Conservation (phyloP, 2,329 filamentous ascomycete species). For the Daldinia sp. region DNA sequence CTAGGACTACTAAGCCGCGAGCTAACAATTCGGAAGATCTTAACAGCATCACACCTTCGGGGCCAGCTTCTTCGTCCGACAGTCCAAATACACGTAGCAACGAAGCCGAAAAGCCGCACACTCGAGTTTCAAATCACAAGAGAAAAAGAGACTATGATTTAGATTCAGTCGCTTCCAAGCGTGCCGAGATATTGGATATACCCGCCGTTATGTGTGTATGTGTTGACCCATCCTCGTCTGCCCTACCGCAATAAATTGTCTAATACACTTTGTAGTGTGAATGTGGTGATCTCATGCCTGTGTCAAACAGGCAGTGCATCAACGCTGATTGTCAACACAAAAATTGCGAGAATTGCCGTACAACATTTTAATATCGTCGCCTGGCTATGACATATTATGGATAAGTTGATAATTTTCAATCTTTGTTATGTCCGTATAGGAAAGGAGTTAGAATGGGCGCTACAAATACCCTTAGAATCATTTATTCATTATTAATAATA, state of each 20-base stretch:
- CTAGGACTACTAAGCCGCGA: conserved; percentile 21
- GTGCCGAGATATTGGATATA: conserved; percentile 16
- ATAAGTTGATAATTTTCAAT: not conserved
- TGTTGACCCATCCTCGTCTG: not conserved
- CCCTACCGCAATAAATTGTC: not conserved
- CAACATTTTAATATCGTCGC: not conserved
- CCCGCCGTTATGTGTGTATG: conserved; percentile 37
- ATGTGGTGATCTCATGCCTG: conserved; percentile 39
- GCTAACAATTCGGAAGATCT: conserved; percentile 40
- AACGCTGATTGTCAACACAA: conserved; percentile 41
- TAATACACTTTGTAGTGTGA: conserved; percentile 43
- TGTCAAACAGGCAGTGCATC: conserved; percentile 36
- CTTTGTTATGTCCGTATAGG: not conserved
- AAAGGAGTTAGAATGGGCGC: not conserved
- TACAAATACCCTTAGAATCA: conserved; percentile 9
- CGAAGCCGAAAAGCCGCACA: conserved; percentile 14
- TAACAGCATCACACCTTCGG: conserved; percentile 30
- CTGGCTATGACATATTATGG: not conserved
- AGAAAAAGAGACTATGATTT: conserved; percentile 44
- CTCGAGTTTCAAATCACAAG: conserved; percentile 35
- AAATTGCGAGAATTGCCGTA: conserved; percentile 39
- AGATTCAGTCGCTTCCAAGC: conserved; percentile 34
- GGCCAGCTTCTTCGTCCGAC: conserved; percentile 27
- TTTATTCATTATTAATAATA: not conserved
- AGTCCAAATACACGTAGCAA: not conserved